Conservation (phyloP, 2,329 filamentous ascomycete genomes). For the Botrytis fragariae region DNA sequence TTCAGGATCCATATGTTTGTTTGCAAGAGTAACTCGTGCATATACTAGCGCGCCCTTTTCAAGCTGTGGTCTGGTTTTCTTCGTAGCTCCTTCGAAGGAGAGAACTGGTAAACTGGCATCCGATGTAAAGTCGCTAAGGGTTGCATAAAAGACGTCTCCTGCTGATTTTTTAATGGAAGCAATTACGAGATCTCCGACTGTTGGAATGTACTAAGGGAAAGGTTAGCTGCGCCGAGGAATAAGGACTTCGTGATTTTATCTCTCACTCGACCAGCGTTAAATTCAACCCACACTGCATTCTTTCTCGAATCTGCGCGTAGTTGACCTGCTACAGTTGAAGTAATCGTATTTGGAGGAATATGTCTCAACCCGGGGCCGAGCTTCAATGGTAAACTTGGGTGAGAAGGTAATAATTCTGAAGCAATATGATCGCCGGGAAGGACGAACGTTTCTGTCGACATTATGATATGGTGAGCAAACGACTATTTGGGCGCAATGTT, state of each 20-base stretch:
- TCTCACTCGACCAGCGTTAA: conserved; percentile 64
- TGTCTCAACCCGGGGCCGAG: conserved; percentile 82
- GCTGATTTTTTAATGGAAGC: conserved; percentile 76
- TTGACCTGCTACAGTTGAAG: conserved; percentile 65
- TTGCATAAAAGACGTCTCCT: conserved; percentile 76
- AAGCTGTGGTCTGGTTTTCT: conserved; percentile 84
- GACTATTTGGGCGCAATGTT: not conserved
- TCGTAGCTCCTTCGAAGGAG: conserved; percentile 88
- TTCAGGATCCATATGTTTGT: conserved; percentile 83
- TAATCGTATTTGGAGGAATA: conserved; percentile 71
- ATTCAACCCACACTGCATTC: conserved; percentile 76
- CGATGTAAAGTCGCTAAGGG: conserved; percentile 63
- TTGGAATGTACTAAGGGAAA: conserved; percentile 69
- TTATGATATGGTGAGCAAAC: conserved; percentile 10
- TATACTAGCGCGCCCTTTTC: conserved; percentile 77
- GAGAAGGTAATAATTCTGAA: conserved; percentile 61
- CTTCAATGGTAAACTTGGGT: conserved; percentile 68
- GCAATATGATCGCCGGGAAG: conserved; percentile 80
- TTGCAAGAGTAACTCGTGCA: conserved; percentile 74
- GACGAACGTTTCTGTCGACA: conserved; percentile 56
- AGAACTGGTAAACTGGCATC: conserved; percentile 77
- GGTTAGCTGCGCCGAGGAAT: conserved; percentile 7
- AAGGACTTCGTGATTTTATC: not conserved
- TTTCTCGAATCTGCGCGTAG: conserved; percentile 68
- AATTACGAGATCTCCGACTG: conserved; percentile 81